A percentile compares a stretch with the other conserved stretches of the same genome.
Conservation (phyloP, 352 stramenopile species). For the Phytopythium montanum region DNA sequence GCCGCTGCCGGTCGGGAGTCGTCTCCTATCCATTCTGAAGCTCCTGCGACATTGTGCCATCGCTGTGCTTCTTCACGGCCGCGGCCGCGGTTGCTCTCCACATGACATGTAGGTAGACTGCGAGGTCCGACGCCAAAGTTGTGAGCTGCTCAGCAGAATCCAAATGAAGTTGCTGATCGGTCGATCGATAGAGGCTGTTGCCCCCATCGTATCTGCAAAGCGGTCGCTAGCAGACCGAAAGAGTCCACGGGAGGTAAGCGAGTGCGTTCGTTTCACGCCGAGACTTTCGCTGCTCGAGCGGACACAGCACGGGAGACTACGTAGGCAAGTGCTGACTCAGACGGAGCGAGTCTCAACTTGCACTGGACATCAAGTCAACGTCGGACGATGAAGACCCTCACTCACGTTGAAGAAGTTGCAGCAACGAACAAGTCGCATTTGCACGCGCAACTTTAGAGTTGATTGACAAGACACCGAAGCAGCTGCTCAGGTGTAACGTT, state of each 20-base stretch:
- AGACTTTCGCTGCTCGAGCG: too few relatives aligned
- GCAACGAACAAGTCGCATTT: neutral
- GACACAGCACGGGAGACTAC: too few relatives aligned
- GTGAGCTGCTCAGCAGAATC: neutral
- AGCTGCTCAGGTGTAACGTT: constrained; percentile 9
- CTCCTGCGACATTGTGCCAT: neutral
- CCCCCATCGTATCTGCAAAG: too few relatives aligned
- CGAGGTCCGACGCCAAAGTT: neutral
- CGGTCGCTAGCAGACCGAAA: too few relatives aligned
- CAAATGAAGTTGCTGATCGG: neutral
- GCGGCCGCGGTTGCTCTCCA: neutral
- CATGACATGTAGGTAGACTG: neutral
- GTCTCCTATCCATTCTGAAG: neutral
- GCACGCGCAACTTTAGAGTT: neutral
- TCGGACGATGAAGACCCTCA: neutral
- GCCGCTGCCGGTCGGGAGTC: neutral
- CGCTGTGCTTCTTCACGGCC: neutral
- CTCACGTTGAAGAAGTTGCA: neutral
- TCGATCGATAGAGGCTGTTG: neutral
- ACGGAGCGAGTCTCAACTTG: too few relatives aligned
- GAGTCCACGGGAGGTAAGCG: too few relatives aligned
- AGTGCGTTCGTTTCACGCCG: too few relatives aligned
- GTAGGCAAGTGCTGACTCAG: too few relatives aligned
- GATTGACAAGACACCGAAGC: constrained; percentile 7
- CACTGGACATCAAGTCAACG: too few relatives aligned